Evolutionary conservation across 345 rosid species (phyloP).

Genomic region (Aurinia saxatilis): DNA sequence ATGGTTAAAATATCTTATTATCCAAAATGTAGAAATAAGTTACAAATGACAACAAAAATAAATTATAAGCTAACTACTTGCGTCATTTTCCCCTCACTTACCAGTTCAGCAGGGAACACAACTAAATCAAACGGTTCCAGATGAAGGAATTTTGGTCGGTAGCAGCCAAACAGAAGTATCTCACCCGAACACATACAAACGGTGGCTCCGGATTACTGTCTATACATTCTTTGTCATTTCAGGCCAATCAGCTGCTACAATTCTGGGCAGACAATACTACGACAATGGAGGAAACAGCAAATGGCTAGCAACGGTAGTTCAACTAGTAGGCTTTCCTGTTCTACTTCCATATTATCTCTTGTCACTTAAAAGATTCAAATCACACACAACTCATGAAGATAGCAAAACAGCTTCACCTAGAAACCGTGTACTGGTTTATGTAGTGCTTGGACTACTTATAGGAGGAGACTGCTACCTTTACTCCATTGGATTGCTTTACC

Average conservation of each 20-base stretch:
- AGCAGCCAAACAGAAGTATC: constrained; percentile 17
- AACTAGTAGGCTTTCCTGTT: constrained; percentile 45
- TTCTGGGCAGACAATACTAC: constrained; percentile 46
- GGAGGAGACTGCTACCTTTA: constrained; percentile 30
- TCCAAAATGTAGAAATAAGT: neutral
- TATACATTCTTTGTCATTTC: constrained; percentile 34
- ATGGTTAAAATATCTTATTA: neutral
- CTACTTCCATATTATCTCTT: constrained; percentile 40
- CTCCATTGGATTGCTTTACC: constrained; percentile 44
- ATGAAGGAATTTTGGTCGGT: neutral
- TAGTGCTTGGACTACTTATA: constrained; percentile 34
- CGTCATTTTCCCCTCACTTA: neutral
- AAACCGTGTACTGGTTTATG: constrained; percentile 25
- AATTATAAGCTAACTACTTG: neutral
- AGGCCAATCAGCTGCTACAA: constrained; percentile 37
- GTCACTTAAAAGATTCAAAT: constrained; percentile 1
- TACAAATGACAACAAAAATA: neutral
- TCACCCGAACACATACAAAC: constrained; percentile 12
- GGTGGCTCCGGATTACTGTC: constrained; percentile 33
- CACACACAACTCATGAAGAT: constrained; percentile 1
- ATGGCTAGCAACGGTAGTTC: constrained; percentile 47
- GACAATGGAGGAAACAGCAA: constrained; percentile 52
- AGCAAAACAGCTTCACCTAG: constrained; percentile 8
- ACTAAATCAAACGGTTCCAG: constrained; percentile 1
- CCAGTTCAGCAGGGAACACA: constrained; percentile 26